Base-by-base conservation (phyloP, 148 eudicot species). In the Vaccinium myrtillus region DNA sequence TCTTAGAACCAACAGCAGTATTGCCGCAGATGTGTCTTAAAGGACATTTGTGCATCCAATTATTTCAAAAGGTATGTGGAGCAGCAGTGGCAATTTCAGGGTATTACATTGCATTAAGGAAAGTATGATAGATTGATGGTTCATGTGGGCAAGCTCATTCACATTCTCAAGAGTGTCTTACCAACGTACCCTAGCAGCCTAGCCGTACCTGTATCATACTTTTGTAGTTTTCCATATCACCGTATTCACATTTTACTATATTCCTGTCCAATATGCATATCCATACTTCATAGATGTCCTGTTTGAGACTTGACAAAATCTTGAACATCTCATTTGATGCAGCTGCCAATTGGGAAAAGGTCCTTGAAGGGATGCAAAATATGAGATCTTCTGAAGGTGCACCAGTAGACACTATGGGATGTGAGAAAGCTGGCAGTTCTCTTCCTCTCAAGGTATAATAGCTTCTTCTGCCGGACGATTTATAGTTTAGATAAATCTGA, bases 371-470 rank as follows among this genome's bases (percentile, higher is more conserved):
- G 36, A 93, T 95, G 80, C 93, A 92, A 61, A 75, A 85, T 85
- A 95, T 95, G 98, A 91, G 97, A 84, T 91, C 97, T 71, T 90
- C 91, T 54, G 93, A 94, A 89, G 89, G 88, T 91, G 98, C 98
- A 61, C 98, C 97, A 6, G 98, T 95, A 65, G 98, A 95, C 80
- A 87, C 93, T 74, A 93, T 93, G 94, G 98, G 94, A 25, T 93
- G 95, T 87, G 97, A 93, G 89, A 93, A 92, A 86, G 98, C 94
- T 82, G 98, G 94, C 21, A 85, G 65, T 81, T 92, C 90, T 80
- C 97, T 95, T 86, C 94, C 95, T 61, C 93, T 95, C 16, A 93
- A 95, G 97, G 98, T 93, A 80, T 93, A 78, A 55, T 79, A 11
- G 32, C 75, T 61, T 78, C 73, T 81, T 63, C 21, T 55, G 70